Evolutionary conservation across 345 rosid species (phyloP).

Genomic region (Euphorbia pulcherrima): DNA sequence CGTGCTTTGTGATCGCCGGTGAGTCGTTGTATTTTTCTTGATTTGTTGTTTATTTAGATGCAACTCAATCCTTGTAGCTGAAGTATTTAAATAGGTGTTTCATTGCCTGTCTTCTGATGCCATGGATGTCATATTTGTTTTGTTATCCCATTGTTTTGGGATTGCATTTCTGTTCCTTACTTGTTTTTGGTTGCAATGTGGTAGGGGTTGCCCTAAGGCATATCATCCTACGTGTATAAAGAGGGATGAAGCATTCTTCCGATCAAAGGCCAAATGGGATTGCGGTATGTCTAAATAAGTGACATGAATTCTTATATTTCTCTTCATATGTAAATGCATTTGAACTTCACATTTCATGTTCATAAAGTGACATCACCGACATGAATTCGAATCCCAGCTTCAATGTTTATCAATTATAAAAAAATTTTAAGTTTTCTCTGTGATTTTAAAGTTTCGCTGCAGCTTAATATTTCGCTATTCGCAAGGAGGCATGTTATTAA

Average conservation of each 20-base stretch:
- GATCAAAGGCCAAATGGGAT: slow-evolving; percentile 82
- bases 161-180: neutral
- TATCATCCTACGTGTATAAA: slow-evolving; percentile 94
- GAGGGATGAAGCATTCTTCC: slow-evolving; percentile 82
- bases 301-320: slow-evolving; percentile 12
- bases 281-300: slow-evolving; percentile 60
- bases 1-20: slow-evolving; percentile 98
- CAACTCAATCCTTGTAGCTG: neutral
- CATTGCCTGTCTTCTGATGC: neutral
- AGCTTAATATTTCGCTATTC: neutral
- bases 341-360: neutral
- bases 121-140: neutral
- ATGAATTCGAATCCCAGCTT: too few relatives aligned
- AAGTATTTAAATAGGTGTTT: neutral
- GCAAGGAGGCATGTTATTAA: neutral
- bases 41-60: neutral
- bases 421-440: neutral
- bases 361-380: too few relatives aligned
- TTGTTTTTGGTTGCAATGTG: slow-evolving; percentile 4
- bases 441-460: neutral
- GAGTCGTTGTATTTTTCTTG: slow-evolving; percentile 15
- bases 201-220: slow-evolving; percentile 97
- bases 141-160: neutral
- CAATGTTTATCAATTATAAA: too few relatives aligned
- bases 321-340: neutral